Evolutionary conservation across 1,284 basidiomycete species (phyloP), one percentile per base, ranked within the genome.

Genomic region (Tilletia indica): DNA sequence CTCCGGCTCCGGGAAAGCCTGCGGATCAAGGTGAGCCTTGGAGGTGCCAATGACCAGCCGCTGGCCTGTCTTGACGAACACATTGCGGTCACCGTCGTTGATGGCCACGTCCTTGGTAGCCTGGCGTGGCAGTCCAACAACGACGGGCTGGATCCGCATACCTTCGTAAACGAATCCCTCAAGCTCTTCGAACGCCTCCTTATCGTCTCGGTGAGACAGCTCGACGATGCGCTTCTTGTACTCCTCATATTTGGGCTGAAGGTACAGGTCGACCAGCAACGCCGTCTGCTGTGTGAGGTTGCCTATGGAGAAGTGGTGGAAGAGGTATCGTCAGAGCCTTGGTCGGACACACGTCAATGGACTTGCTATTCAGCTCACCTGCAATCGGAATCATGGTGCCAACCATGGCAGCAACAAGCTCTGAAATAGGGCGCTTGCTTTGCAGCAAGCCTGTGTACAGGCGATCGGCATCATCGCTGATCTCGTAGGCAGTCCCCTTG

Each of bases 1-100:
- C 0, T 78, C 71, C 1, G 91, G 87, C 38, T 89, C 82, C 2
- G 87, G 80, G 85, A 89, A 91, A 11, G 87, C 83, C 11, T 85
- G 82, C 31, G 84, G 86, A 88, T 89, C 72, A 16, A 75, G 61
- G 47, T 72, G 71, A 6, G 74, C 74, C 51, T 74, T 39, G 3
- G 66, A 56, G 31, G 66, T 74, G 31, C 61, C 68, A 74, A 77
- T n/a, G 71, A 72, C 78, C 11, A 74, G 61, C 25, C 75, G 76
- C 25, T 77, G 74, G 84, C 14, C 83, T 74, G n/a, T 56, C 63
- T 72, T 75, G 36, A 75, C 48, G 14, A 66, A 9, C 19, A 75
- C 25, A 4, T 56, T 49, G 38, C 74, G 68, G 31, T 70, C 63
- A 25, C 49, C 70, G 66, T 75, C 74, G 8, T n/a, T 12, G n/a